These are phyloP conservation scores for Talaromyces sp. DNA, from an alignment of 2,329 filamentous ascomycete species.

Conservation along the genomic window DNA sequence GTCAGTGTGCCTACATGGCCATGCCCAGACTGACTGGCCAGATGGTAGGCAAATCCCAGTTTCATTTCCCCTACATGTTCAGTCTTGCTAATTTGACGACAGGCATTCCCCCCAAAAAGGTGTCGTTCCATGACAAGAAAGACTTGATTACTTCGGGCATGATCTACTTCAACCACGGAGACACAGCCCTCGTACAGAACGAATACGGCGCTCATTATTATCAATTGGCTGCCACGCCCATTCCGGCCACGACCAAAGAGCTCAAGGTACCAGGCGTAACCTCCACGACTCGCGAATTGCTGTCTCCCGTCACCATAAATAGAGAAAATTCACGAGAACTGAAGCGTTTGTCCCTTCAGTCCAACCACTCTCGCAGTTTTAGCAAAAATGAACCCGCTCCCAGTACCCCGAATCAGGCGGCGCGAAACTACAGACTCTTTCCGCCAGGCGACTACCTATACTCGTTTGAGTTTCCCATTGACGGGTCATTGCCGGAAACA, in stretches of 20 bases:
- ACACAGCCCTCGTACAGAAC: conserved; percentile 45
- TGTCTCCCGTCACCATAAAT: conserved; percentile 39
- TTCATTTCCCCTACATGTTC: neutral
- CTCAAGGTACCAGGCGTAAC: conserved; percentile 16
- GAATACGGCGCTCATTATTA: conserved; percentile 60
- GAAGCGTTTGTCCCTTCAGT: conserved; percentile 69
- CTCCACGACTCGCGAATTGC: conserved; percentile 28
- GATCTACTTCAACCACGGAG: conserved; percentile 78
- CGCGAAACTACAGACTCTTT: conserved; percentile 82
- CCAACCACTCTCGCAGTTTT: conserved; percentile 78
- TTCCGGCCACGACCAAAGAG: conserved; percentile 24
- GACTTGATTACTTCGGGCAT: conserved; percentile 77
- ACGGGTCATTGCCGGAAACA: conserved; percentile 73
- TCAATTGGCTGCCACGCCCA: conserved; percentile 42
- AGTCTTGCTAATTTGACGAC: neutral
- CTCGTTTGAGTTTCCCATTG: conserved; percentile 76
- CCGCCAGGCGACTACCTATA: conserved; percentile 67
- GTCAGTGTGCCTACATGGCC: conserved; percentile 77
- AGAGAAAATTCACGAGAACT: conserved; percentile 39
- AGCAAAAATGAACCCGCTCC: conserved; percentile 66
- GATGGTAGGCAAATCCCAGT: conserved; percentile 52
- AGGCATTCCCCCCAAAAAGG: conserved; percentile 81
- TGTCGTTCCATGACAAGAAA: conserved; percentile 76
- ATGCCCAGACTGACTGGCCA: conserved; percentile 88
- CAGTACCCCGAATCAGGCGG: conserved; percentile 52